A percentile compares a stretch with the other conserved stretches of the same genome.
Conservation (phyloP, 2,329 filamentous ascomycete species). For the Macrophomina pseudophaseolina region DNA sequence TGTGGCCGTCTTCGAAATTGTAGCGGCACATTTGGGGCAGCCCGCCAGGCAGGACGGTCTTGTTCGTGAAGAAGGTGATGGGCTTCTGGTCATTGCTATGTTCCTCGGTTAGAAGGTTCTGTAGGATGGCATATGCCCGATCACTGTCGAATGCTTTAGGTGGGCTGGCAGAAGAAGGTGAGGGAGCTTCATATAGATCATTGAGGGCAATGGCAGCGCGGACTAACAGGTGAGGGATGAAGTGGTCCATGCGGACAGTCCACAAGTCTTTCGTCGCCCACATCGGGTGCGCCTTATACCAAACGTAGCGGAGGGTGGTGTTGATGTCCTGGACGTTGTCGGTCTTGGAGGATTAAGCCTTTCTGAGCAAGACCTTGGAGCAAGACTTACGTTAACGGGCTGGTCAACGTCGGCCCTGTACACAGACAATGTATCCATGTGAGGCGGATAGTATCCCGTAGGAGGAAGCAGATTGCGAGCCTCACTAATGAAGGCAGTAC, state of each 20-base stretch:
- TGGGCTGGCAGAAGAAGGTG: background rate
- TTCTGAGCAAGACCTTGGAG: background rate
- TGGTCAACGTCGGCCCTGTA: background rate
- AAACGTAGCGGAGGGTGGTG: background rate
- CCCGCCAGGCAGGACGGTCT: background rate
- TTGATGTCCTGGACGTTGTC: background rate
- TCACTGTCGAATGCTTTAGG: background rate
- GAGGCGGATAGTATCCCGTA: background rate
- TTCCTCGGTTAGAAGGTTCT: background rate
- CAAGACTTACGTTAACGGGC: background rate
- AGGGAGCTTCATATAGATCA: background rate
- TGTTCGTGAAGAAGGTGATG: constrained; percentile 2
- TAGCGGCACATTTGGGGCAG: background rate
- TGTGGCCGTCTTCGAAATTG: background rate
- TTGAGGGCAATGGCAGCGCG: background rate
- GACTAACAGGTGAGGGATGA: constrained; percentile 2
- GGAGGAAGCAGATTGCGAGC: background rate
- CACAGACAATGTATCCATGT: background rate
- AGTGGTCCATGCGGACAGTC: constrained; percentile 10
- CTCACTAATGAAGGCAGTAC: background rate
- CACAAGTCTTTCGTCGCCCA: background rate
- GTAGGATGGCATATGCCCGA: background rate
- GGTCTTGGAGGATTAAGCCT: background rate
- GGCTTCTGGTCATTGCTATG: background rate
- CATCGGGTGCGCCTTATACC: background rate